Evolutionary conservation across 176 grass and related monocot genomes (phyloP).

Genomic region (Juncus effusus): DNA sequence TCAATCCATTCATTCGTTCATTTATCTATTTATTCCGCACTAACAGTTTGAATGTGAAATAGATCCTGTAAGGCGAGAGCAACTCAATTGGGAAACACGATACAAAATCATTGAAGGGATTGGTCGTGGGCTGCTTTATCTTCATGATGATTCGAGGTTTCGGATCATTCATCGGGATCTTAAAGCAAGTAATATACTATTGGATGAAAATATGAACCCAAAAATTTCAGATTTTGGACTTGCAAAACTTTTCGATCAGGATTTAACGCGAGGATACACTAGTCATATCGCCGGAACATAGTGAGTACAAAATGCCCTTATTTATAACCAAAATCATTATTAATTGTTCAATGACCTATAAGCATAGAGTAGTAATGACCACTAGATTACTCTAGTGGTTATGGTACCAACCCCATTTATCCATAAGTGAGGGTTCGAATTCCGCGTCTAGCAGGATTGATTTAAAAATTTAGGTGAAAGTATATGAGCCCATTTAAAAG

Average conservation of each 20-base stretch:
- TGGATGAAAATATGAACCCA: constrained; percentile 51
- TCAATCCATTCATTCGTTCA: not conserved
- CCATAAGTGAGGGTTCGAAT: no score
- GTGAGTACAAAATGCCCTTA: constrained; percentile 1
- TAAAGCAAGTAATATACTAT: constrained; percentile 44
- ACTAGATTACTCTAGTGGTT: no score
- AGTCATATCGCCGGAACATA: constrained; percentile 44
- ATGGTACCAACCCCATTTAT: no score
- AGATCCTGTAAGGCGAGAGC: constrained; percentile 21
- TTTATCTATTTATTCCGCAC: not conserved
- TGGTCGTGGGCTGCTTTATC: constrained; percentile 46
- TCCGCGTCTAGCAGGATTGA: no score
- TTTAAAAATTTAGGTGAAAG: no score
- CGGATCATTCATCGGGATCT: constrained; percentile 49
- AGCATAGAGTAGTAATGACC: not conserved
- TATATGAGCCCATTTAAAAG: no score
- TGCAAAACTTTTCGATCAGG: constrained; percentile 41
- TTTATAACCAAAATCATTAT: not conserved
- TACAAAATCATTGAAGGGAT: constrained; percentile 53
- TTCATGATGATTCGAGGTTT: constrained; percentile 57
- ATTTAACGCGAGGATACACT: constrained; percentile 33
- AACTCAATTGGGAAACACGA: constrained; percentile 34
- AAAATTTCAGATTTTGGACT: constrained; percentile 67
- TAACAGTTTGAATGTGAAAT: not conserved
- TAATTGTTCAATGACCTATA: not conserved